A percentile compares a stretch with the other conserved stretches of the same genome.
Conservation (phyloP, 148 eudicot genomes). For the Vaccinium darrowii region DNA sequence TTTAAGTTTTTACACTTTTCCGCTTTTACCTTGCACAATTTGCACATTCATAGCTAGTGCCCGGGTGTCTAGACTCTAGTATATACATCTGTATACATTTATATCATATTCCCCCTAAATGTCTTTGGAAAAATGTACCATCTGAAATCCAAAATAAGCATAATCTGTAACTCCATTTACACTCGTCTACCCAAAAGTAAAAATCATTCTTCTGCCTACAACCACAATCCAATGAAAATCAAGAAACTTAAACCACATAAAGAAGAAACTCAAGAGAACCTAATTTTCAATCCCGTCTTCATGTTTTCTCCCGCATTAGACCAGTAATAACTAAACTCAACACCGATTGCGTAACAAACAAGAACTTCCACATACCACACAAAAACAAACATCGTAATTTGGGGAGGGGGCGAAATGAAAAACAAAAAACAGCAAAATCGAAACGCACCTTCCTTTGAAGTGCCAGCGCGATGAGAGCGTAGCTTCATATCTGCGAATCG, state of each 20-base stretch:
- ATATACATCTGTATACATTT: too few relatives aligned
- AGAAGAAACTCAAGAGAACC: not conserved
- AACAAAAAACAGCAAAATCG: not conserved
- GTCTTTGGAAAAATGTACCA: too few relatives aligned
- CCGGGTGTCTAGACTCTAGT: too few relatives aligned
- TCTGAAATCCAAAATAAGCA: too few relatives aligned
- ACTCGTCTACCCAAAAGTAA: not conserved
- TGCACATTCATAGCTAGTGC: too few relatives aligned
- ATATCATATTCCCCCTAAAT: too few relatives aligned
- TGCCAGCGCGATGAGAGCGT: slow-evolving; percentile 21
- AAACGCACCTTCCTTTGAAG: slow-evolving; percentile 21
- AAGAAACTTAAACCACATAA: not conserved
- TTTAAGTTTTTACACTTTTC: too few relatives aligned
- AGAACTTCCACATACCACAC: not conserved
- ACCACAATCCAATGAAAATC: not conserved
- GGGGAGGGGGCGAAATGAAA: not conserved
- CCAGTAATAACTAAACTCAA: slow-evolving; percentile 6
- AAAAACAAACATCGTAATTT: not conserved
- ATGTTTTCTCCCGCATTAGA: not conserved
- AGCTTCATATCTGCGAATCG: slow-evolving; percentile 19
- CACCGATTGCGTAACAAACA: not conserved
- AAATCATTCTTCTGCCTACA: not conserved
- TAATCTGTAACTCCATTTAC: not conserved
- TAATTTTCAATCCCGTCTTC: not conserved
- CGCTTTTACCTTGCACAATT: too few relatives aligned